phyloP scores from a whole-genome alignment of 2,329 filamentous ascomycete genomes.

The Lachnellula suecica region DNA sequence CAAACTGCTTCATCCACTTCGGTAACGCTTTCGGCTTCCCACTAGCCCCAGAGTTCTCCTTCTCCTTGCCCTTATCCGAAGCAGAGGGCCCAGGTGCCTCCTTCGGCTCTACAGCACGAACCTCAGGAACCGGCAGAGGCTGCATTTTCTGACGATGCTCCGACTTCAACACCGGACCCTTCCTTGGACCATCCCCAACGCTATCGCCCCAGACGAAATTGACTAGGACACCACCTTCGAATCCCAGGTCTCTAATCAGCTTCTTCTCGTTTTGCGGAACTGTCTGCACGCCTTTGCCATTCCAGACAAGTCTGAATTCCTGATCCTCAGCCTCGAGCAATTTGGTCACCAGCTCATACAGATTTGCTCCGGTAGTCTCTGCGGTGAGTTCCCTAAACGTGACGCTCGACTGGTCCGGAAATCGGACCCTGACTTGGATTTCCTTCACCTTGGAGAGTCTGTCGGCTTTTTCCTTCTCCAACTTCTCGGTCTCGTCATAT shows the following conservation, averaged over 20 bases:
- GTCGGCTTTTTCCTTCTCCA: constrained; percentile 63
- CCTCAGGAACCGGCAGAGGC: constrained; percentile 64
- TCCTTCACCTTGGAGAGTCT: constrained; percentile 65
- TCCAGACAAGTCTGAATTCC: constrained; percentile 62
- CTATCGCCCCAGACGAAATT: constrained; percentile 73
- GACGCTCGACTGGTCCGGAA: constrained; percentile 81
- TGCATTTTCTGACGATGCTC: constrained; percentile 61
- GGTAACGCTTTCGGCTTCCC: constrained; percentile 48
- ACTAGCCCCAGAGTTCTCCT: constrained; percentile 29
- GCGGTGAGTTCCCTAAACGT: constrained; percentile 70
- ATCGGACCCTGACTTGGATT: constrained; percentile 76
- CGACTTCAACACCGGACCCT: constrained; percentile 36
- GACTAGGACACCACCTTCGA: constrained; percentile 70
- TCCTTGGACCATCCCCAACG: constrained; percentile 55
- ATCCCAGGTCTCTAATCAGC: constrained; percentile 71
- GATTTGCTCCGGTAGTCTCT: constrained; percentile 64
- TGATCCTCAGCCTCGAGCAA: constrained; percentile 66
- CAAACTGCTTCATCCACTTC: constrained; percentile 71
- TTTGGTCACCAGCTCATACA: constrained; percentile 73
- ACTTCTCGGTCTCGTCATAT: constrained; percentile 76
- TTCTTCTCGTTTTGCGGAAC: constrained; percentile 46
- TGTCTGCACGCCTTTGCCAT: constrained; percentile 32
- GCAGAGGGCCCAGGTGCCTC: constrained; percentile 37
- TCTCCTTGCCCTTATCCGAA: constrained; percentile 30
- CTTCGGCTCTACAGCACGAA: constrained; percentile 39